Evolutionary conservation across 495 filamentous ascomycete genomes (phyloP).

Genomic region (Sporormia fimetaria): DNA sequence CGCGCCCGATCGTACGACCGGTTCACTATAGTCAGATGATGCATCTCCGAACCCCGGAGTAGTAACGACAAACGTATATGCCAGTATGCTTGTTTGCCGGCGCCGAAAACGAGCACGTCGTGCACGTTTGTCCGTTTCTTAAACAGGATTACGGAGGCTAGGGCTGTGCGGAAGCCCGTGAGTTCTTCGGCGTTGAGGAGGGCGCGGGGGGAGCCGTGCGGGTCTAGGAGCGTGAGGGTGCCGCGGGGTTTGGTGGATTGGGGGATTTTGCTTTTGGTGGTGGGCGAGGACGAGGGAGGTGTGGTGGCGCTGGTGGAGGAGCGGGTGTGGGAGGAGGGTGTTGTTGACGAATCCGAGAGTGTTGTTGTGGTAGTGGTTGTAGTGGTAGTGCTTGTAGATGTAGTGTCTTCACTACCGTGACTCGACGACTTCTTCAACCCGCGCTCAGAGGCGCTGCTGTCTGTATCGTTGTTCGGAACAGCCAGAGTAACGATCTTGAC

Average conservation of each 20-base stretch:
- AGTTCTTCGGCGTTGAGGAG: constrained; percentile 76
- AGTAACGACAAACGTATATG: constrained; percentile 74
- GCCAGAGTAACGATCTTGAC: constrained; percentile 51
- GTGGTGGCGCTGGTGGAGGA: constrained; percentile 13
- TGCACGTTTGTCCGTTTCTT: constrained; percentile 56
- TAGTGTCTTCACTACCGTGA: too few species aligned
- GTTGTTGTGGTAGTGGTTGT: too few species aligned
- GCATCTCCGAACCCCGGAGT: constrained; percentile 58
- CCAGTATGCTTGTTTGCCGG: constrained; percentile 87
- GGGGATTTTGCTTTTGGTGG: constrained; percentile 18
- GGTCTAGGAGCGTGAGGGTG: constrained; percentile 62
- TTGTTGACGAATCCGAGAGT: constrained; percentile 6
- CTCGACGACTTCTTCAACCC: not conserved
- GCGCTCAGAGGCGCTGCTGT: constrained; percentile 28
- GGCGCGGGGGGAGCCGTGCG: constrained; percentile 57
- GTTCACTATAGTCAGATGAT: constrained; percentile 69
- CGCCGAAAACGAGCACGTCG: constrained; percentile 75
- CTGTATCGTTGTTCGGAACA: constrained; percentile 12
- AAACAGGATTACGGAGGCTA: constrained; percentile 66
- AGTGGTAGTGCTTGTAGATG: too few species aligned
- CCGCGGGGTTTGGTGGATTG: constrained; percentile 59
- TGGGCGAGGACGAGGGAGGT: constrained; percentile 18
- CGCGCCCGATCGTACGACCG: constrained; percentile 53
- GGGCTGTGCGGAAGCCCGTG: constrained; percentile 87
- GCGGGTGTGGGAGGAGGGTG: constrained; percentile 15